Conservation (phyloP, 345 rosid species). For the Eucalyptus marginata region DNA sequence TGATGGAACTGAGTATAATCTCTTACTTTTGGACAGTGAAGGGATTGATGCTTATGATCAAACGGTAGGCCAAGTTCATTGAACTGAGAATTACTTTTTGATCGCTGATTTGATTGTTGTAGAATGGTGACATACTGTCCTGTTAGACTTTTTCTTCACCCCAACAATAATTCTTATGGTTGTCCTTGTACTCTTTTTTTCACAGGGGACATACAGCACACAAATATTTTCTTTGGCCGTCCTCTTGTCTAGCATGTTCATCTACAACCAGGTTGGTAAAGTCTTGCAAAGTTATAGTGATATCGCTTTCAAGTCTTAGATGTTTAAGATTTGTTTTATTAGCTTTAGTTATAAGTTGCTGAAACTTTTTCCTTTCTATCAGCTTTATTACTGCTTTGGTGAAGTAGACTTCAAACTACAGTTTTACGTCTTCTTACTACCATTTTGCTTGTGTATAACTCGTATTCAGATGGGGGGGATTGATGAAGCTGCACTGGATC, state of each 20-base stretch:
- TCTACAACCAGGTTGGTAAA: conserved; percentile 79
- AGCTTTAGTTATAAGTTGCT: neutral
- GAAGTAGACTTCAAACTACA: neutral
- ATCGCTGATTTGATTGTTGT: neutral
- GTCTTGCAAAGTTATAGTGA: neutral
- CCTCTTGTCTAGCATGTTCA: conserved; percentile 92
- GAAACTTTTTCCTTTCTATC: neutral
- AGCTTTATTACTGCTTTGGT: neutral
- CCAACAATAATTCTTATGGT: neutral
- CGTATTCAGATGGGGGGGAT: conserved; percentile 80
- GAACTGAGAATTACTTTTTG: neutral
- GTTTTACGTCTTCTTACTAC: neutral
- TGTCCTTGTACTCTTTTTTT: neutral
- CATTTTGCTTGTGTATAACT: neutral
- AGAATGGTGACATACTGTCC: neutral
- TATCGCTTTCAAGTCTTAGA: neutral
- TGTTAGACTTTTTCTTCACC: neutral
- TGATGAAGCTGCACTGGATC: conserved; percentile 94
- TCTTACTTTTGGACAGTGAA: conserved; percentile 88
- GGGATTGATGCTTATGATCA: conserved; percentile 98
- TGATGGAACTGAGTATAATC: conserved; percentile 91
- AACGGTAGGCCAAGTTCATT: conserved; percentile 44
- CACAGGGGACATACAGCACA: conserved; percentile 94
- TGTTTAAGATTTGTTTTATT: neutral
- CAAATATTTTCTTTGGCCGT: conserved; percentile 98